Conservation (phyloP, 2,329 filamentous ascomycete genomes). For the Fusarium sulawesiense region DNA sequence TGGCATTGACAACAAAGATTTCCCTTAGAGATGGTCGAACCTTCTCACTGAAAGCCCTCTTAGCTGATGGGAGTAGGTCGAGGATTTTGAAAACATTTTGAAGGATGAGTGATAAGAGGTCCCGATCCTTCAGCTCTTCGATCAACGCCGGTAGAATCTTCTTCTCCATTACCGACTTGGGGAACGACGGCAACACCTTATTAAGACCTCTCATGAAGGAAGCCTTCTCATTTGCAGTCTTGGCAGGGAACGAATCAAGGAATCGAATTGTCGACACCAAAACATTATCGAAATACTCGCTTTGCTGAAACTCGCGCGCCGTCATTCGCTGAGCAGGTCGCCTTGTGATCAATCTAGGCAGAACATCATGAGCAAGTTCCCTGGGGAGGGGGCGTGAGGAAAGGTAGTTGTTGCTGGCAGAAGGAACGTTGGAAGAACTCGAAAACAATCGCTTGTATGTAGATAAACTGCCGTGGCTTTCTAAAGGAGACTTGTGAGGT, state of each 20-base stretch:
- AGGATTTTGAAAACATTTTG: conserved; percentile 95
- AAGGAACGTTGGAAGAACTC: conserved; percentile 82
- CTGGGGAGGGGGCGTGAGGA: conserved; percentile 82
- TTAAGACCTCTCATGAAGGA: conserved; percentile 91
- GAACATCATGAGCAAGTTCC: conserved; percentile 78
- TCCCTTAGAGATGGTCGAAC: conserved; percentile 87
- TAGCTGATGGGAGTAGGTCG: conserved; percentile 79
- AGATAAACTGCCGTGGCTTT: conserved; percentile 82
- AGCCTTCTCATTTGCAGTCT: conserved; percentile 89
- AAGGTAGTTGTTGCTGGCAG: conserved; percentile 84
- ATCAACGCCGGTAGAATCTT: conserved; percentile 90
- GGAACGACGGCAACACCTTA: conserved; percentile 90
- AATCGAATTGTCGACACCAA: conserved; percentile 97
- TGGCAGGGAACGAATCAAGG: conserved; percentile 88
- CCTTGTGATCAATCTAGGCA: conserved; percentile 88
- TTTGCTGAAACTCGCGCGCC: conserved; percentile 92
- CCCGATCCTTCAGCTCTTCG: conserved; percentile 93
- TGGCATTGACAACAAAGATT: conserved; percentile 76
- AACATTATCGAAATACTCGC: conserved; percentile 96
- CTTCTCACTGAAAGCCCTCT: conserved; percentile 83
- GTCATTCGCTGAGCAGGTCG: conserved; percentile 88
- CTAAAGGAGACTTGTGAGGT: conserved; percentile 88
- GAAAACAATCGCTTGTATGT: conserved; percentile 88
- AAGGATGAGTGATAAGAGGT: conserved; percentile 84
- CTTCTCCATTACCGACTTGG: conserved; percentile 92